Evolutionary conservation across 75 land plant genomes (phyloP), one percentile per base, ranked within the genome.

Genomic region (Larix kaempferi): DNA sequence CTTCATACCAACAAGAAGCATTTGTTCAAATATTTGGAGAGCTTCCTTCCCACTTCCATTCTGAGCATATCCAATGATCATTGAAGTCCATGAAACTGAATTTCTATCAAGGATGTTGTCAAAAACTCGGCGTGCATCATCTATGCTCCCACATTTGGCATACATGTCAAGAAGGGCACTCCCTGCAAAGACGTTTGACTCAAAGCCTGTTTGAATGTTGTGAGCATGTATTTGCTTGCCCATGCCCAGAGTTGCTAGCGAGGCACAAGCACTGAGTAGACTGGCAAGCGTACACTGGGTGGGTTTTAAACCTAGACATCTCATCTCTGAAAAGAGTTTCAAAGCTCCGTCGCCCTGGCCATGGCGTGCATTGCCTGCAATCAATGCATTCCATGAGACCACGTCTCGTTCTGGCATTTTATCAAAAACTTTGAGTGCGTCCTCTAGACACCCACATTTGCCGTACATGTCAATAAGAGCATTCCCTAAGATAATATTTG

Each of bases 61-160:
- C 64, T 76, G 83, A 16, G 81, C 83, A 82, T 69, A 71, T 39
- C 75, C 83, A 22, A 73, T 49, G 71, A 82, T 78, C 83, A 82
- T 82, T n/a, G 82, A 35, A 58, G 41, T 82, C 83, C 83, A 82
- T 57, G 81, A 79, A 41, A 78, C 75, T 26, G 74, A 80, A 71
- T 66, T 61, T 77, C 21, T 55, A 19, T 33, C 21, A 13, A 37
- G 49, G 21, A 78, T 78, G 15, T 41, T 52, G 25, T 56, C 57
- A 57, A 81, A 81, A 27, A 72, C 81, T 55, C n/a, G n/a, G 61
- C 73, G 35, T 78, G 81, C 83, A 67, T 78, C 74, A 37, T 78
- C 41, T 29, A 77, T 56, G 35, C 78, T 66, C 11, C 83, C 83
- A 78, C 73, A 81, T 59, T 78, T 77, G 6, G 54, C 74, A 78